Percentiles rank a stretch among this genome's conserved stretches.
These are phyloP conservation scores for Parmales sp. DNA, from an alignment of 108 stramenopile genomes.

Conservation along the genomic window DNA sequence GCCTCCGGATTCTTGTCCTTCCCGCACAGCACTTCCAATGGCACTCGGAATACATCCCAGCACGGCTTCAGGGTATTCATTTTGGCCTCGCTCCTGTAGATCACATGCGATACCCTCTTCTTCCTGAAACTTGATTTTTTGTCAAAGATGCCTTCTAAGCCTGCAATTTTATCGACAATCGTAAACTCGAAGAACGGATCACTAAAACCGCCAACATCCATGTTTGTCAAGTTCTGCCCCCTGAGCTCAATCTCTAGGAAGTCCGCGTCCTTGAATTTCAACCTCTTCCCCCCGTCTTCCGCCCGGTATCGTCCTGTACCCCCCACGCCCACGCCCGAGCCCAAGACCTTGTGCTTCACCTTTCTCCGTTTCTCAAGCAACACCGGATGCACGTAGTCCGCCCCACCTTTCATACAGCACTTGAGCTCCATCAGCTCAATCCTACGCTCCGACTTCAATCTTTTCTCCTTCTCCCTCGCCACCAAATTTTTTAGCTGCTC, in stretches of 20 bases:
- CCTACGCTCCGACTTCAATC: neutral
- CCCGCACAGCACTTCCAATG: neutral
- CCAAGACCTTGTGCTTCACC: no score
- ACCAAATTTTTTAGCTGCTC: neutral
- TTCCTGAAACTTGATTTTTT: no score
- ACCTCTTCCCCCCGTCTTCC: neutral
- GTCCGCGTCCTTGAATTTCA: neutral
- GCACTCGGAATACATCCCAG: neutral
- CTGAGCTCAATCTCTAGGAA: neutral
- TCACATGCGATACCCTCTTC: neutral
- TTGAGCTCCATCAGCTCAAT: no score
- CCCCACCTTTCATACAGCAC: no score
- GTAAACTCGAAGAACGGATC: neutral
- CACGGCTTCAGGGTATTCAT: neutral
- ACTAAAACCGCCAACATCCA: neutral
- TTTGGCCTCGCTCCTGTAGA: conserved; percentile 2
- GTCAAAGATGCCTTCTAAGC: no score
- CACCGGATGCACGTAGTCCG: no score
- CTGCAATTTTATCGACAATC: no score
- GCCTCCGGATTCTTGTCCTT: no score
- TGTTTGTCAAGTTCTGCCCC: neutral
- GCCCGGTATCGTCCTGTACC: no score
- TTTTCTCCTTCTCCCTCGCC: neutral
- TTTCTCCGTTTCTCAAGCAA: no score
- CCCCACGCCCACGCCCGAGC: no score